These are phyloP conservation scores for Bullera alba DNA, from an alignment of 768 basidiomycete genomes.

Conservation along the genomic window DNA sequence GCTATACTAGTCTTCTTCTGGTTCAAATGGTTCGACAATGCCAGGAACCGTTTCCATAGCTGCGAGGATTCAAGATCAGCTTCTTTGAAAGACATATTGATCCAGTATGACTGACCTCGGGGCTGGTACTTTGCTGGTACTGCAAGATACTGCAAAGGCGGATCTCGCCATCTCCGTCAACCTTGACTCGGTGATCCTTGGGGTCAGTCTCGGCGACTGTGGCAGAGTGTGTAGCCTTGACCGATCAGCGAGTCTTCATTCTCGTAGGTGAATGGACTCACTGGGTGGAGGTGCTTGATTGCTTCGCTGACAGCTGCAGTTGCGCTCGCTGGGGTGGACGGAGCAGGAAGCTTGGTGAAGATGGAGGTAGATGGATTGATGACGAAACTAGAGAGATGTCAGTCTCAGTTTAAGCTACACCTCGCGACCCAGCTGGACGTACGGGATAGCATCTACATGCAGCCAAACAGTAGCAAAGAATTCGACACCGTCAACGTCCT, in stretches of 20 bases:
- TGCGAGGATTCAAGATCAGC: slow-evolving; percentile 1
- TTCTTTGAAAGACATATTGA: background rate
- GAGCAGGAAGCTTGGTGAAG: slow-evolving; percentile 39
- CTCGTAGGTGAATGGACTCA: slow-evolving; percentile 3
- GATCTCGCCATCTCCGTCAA: slow-evolving; percentile 79
- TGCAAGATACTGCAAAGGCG: slow-evolving; percentile 70
- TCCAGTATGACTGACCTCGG: slow-evolving; percentile 48
- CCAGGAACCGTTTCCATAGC: slow-evolving; percentile 68
- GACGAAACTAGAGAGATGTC: slow-evolving; percentile 20
- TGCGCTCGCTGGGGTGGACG: slow-evolving; percentile 35
- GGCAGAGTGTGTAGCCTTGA: slow-evolving; percentile 38
- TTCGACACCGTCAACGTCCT: slow-evolving; percentile 14
- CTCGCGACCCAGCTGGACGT: too few relatives aligned
- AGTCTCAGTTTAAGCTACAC: background rate
- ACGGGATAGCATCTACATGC: slow-evolving; percentile 38
- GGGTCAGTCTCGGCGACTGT: slow-evolving; percentile 30
- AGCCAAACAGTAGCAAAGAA: slow-evolving; percentile 35
- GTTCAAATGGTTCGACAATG: slow-evolving; percentile 74
- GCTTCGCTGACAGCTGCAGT: slow-evolving; percentile 30
- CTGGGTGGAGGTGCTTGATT: slow-evolving; percentile 40
- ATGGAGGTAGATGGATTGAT: slow-evolving; percentile 36
- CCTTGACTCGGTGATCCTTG: slow-evolving; percentile 62
- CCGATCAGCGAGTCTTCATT: background rate
- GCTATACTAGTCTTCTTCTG: slow-evolving; percentile 82
- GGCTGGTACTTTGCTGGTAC: slow-evolving; percentile 62